Conservation (phyloP, 306 rosid genomes). For the Lupinus albus region DNA sequence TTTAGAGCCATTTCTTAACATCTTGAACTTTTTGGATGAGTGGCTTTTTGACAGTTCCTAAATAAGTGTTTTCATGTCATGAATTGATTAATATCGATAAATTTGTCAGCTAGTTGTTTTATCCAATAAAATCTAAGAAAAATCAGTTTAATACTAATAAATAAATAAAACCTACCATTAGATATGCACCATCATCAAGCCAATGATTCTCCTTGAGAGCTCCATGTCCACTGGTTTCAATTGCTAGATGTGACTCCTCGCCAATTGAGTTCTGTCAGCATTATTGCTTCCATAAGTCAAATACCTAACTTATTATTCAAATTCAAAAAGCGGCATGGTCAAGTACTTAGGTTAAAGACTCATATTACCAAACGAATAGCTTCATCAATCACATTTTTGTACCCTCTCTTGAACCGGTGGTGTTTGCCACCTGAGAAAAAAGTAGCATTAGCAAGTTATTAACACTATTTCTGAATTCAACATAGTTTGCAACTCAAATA, state of each 20-base stretch:
- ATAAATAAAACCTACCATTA: conserved; percentile 63
- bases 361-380: conserved; percentile 86
- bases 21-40: conserved; percentile 1
- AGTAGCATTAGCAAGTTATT: conserved; percentile 35
- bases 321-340: conserved; percentile 13
- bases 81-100: conserved; percentile 38
- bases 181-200: conserved; percentile 98
- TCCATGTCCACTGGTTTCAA: conserved; percentile 99
- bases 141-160: neutral
- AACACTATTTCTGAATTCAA: neutral
- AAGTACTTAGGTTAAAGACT: conserved; percentile 31
- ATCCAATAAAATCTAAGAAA: conserved; percentile 11
- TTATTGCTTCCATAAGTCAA: conserved; percentile 33
- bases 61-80: conserved; percentile 10
- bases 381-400: conserved; percentile 96
- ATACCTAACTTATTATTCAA: conserved; percentile 28
- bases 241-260: conserved; percentile 93
- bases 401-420: conserved; percentile 95
- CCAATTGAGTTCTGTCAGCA: conserved; percentile 76
- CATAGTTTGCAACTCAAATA: conserved; percentile 16
- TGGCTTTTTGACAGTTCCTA: conserved; percentile 3
- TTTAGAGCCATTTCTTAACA: conserved; percentile 9
- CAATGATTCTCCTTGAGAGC: conserved; percentile 98
- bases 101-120: conserved; percentile 18
- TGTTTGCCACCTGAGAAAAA: conserved; percentile 81